Base-by-base conservation (phyloP, 345 rosid genomes). In the Salix koriyanagi region DNA sequence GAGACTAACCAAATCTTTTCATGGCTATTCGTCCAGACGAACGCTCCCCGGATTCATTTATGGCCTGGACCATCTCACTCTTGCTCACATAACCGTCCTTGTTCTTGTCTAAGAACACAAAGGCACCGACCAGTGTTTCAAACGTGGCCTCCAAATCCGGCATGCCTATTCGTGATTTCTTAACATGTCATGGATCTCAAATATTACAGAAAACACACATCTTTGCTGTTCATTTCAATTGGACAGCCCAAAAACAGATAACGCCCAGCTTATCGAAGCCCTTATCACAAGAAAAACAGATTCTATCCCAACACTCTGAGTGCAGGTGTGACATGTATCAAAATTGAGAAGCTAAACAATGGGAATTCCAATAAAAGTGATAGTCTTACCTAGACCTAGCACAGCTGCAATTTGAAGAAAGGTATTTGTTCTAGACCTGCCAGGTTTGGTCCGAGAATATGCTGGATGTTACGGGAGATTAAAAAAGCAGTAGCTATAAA, bases 41-140 rank as follows among this genome's bases (percentile, higher is more conserved):
- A 37, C 95, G 91, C 64, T 96, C 98, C 72, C 99, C 98, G 9
- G 96, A 88, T 81, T 96, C 98, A 76, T 90, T 89, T 74, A 91
- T 86, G 78, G 98, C 98, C 66, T 84, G 84, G 76, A 90, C 85
- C 99, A 92, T 89, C 93, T 96, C 99, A 76, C 60, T 87, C 79
- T 88, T 93, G 91, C 97, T 92, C 44, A 93, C 99, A 61, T 85
- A 85, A 12, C 97, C 96, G 71, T 96, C 97, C 80, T 89, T 93
- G 87, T 92, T 90, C 90, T 84, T 85, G 86, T 96, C 99, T 83
- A 93, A 83, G 84, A 93, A 88, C 83, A 90, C 94, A 76, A 96
- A 96, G 54, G 98, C 92, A 74, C 90, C 92, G 18, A 91, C 98
- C 76, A 93, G 75, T 3, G 93, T 93, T 83, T 91, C 91, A 11